phyloP scores from a whole-genome alignment of 2,329 filamentous ascomycete genomes.

The Aspergillus sergii region DNA sequence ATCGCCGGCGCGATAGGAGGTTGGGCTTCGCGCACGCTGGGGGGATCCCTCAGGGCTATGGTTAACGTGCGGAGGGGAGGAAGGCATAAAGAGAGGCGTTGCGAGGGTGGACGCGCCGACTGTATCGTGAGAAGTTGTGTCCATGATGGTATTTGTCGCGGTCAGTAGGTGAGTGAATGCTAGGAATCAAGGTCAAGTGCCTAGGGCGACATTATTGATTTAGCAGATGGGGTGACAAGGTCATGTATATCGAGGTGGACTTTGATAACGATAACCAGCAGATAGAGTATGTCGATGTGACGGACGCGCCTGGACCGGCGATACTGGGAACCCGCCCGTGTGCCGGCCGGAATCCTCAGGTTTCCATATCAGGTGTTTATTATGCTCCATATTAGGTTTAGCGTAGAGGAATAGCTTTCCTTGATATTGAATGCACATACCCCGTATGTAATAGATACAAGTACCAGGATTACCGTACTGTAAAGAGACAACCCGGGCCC shows the following conservation, averaged over 20 bases:
- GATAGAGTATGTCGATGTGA: not conserved
- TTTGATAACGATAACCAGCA: not conserved
- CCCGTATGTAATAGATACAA: no score
- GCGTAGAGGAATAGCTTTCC: not conserved
- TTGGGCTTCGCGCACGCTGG: conserved; percentile 25
- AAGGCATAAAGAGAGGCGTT: conserved; percentile 40
- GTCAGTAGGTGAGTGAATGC: conserved; percentile 13
- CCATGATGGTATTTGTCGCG: conserved; percentile 31
- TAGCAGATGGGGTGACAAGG: not conserved
- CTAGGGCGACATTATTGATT: conserved; percentile 1
- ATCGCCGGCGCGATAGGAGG: conserved; percentile 18
- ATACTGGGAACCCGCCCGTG: not conserved
- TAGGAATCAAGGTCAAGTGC: not conserved
- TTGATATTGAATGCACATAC: no score
- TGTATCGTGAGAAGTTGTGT: conserved; percentile 45
- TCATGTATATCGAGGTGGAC: not conserved
- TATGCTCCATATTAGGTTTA: not conserved
- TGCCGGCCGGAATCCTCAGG: not conserved
- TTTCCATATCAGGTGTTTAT: not conserved
- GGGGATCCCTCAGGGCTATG: conserved; percentile 19
- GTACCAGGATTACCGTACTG: not conserved
- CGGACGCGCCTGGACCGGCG: not conserved
- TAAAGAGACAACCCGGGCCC: no score
- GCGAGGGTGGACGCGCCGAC: conserved; percentile 44
- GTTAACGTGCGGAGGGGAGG: conserved; percentile 32